A percentile compares a stretch with the other conserved stretches of the same genome.
Conservation (phyloP, 2,329 filamentous ascomycete species). For the Fusarium sp. region DNA sequence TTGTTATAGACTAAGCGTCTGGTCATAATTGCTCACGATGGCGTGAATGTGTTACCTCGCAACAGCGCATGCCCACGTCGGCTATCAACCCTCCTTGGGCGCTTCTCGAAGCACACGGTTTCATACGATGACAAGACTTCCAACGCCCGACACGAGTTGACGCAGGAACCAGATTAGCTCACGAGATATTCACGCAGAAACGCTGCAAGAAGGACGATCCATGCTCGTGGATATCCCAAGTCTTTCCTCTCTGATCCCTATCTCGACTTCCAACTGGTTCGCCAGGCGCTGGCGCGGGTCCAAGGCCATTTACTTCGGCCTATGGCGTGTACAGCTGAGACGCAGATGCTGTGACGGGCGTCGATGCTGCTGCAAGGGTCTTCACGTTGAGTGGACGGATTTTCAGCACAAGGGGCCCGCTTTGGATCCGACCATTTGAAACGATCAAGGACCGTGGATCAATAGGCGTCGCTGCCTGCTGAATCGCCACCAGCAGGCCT, state of each 20-base stretch:
- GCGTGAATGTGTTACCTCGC: slow-evolving; percentile 6
- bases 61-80: slow-evolving; percentile 13
- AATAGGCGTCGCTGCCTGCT: slow-evolving; percentile 27
- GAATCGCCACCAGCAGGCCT: slow-evolving; percentile 34
- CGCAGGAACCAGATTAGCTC: slow-evolving; percentile 35
- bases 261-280: slow-evolving; percentile 34
- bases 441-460: slow-evolving; percentile 30
- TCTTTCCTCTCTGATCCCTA: slow-evolving; percentile 21
- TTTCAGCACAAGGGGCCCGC: slow-evolving; percentile 31
- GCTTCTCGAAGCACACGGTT: slow-evolving; percentile 19
- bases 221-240: slow-evolving; percentile 2
- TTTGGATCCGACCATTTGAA: slow-evolving; percentile 43
- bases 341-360: slow-evolving; percentile 34
- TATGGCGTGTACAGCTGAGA: slow-evolving; percentile 20
- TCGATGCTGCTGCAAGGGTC: slow-evolving; percentile 38
- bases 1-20: slow-evolving; percentile 8
- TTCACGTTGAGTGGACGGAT: slow-evolving; percentile 37
- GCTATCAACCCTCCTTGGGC: slow-evolving; percentile 12
- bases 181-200: slow-evolving; percentile 16
- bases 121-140: slow-evolving; percentile 8
- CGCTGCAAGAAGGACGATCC: slow-evolving; percentile 19
- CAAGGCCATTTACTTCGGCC: slow-evolving; percentile 11
- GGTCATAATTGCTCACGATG: slow-evolving; percentile 7
- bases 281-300: slow-evolving; percentile 43
- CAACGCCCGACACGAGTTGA: slow-evolving; percentile 15